phyloP scores from a whole-genome alignment of 2,329 filamentous ascomycete genomes.

The Microcera coccophila region DNA sequence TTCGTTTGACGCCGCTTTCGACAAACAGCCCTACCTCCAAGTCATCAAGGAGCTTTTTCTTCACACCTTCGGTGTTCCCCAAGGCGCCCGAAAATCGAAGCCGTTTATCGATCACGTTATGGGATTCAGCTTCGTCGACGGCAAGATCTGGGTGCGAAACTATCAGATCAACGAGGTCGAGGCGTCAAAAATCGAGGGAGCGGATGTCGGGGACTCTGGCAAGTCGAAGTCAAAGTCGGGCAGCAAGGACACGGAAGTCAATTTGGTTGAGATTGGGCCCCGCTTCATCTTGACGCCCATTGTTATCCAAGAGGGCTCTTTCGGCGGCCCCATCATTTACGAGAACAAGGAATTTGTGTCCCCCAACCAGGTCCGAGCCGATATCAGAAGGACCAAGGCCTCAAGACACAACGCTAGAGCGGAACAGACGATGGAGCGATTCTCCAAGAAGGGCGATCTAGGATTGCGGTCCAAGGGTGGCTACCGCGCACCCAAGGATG shows the following conservation, averaged over 20 bases:
- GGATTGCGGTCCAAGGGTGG: conserved; percentile 68
- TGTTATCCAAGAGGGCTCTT: conserved; percentile 89
- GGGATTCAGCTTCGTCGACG: conserved; percentile 84
- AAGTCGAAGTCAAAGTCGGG: conserved; percentile 34
- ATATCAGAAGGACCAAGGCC: conserved; percentile 72
- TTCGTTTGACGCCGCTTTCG: conserved; percentile 86
- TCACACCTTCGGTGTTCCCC: conserved; percentile 88
- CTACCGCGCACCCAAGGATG: conserved; percentile 58
- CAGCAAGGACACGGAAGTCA: conserved; percentile 66
- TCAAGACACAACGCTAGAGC: conserved; percentile 71
- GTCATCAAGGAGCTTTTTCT: conserved; percentile 87
- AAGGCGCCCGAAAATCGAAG: conserved; percentile 83
- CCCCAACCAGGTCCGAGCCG: conserved; percentile 87
- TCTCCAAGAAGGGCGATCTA: conserved; percentile 70
- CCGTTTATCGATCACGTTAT: conserved; percentile 96
- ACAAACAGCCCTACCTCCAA: conserved; percentile 71
- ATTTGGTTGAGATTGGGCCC: conserved; percentile 87
- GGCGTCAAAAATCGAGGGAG: conserved; percentile 44
- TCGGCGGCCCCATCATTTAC: conserved; percentile 94
- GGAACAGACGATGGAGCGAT: conserved; percentile 68
- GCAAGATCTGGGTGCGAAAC: conserved; percentile 92
- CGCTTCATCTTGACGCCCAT: conserved; percentile 91
- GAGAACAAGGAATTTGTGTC: conserved; percentile 97
- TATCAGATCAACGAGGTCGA: conserved; percentile 91
- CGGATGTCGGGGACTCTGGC: conserved; percentile 41